phyloP scores from a whole-genome alignment of 768 basidiomycete species.

The Amylocystis lapponica region DNA sequence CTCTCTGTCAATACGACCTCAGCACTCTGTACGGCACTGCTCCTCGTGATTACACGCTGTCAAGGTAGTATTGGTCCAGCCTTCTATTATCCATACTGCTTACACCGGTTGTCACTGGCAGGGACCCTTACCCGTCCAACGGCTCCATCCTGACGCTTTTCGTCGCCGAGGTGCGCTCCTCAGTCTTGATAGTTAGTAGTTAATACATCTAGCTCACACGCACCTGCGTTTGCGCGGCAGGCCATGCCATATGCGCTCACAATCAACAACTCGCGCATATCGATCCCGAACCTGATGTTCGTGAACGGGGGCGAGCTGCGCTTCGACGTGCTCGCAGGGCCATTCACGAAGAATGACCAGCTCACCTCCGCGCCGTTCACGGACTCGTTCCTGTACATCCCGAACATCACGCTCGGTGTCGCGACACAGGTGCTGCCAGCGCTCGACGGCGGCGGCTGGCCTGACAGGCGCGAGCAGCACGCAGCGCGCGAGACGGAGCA shows the following conservation, averaged over 20 bases:
- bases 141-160: constrained; percentile 56
- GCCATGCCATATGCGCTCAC: constrained; percentile 51
- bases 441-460: constrained; percentile 43
- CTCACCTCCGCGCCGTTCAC: constrained; percentile 68
- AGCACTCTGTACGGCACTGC: constrained; percentile 60
- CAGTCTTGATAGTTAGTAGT: too few species aligned
- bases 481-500: constrained; percentile 31
- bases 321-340: constrained; percentile 60
- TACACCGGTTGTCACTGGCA: constrained; percentile 23
- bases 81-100: too few species aligned
- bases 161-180: constrained; percentile 37
- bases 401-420: constrained; percentile 42
- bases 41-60: constrained; percentile 73
- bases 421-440: constrained; percentile 49
- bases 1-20: constrained; percentile 61
- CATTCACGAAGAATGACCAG: constrained; percentile 79
- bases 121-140: constrained; percentile 58
- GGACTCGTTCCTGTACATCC: constrained; percentile 58
- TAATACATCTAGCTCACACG: constrained; percentile 11
- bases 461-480: constrained; percentile 28
- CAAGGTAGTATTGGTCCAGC: too few species aligned
- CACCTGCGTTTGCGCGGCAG: constrained; percentile 18
- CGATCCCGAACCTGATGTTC: constrained; percentile 58
- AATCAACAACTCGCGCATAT: constrained; percentile 57
- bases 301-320: constrained; percentile 59